Percentiles rank a stretch among this genome's conserved stretches.
These are phyloP conservation scores for Zymoseptoria crescenta DNA, from an alignment of 2,329 filamentous ascomycete species.

Conservation along the genomic window DNA sequence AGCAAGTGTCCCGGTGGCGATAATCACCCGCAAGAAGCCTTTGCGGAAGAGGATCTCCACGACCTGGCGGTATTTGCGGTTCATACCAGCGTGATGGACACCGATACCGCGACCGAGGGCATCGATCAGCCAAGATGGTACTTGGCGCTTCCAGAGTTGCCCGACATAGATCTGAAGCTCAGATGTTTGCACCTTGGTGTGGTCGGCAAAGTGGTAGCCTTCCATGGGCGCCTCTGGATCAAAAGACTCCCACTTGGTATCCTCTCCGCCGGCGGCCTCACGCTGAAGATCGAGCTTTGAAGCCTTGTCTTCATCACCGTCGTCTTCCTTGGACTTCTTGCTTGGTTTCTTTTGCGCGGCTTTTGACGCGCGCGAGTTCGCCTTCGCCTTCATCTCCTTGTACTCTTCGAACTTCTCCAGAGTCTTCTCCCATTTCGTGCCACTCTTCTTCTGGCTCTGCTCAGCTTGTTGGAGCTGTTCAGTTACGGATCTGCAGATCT, in stretches of 20 bases:
- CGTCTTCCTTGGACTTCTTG: constrained; percentile 34
- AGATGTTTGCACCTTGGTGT: constrained; percentile 48
- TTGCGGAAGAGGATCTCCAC: constrained; percentile 69
- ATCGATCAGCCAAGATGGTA: constrained; percentile 48
- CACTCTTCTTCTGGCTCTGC: constrained; percentile 48
- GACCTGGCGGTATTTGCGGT: constrained; percentile 63
- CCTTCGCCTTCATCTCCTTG: constrained; percentile 42
- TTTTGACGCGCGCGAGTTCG: constrained; percentile 30
- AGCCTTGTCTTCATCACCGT: constrained; percentile 37
- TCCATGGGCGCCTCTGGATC: constrained; percentile 57
- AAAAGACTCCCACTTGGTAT: constrained; percentile 55
- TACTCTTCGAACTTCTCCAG: constrained; percentile 52
- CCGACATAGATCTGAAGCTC: constrained; percentile 52
- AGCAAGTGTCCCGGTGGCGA: constrained; percentile 68
- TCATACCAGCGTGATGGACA: constrained; percentile 74
- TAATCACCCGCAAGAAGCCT: constrained; percentile 61
- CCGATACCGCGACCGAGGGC: constrained; percentile 62
- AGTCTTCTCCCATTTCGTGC: constrained; percentile 53
- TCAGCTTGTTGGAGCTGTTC: constrained; percentile 49
- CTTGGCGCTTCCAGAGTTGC: constrained; percentile 44
- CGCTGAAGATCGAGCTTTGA: constrained; percentile 51
- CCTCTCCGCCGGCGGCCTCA: constrained; percentile 49
- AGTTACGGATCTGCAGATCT: constrained; percentile 46
- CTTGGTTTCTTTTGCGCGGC: constrained; percentile 32
- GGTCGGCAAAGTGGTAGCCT: constrained; percentile 59